Conservation (phyloP, 345 rosid species). For the Linum lewisii region DNA sequence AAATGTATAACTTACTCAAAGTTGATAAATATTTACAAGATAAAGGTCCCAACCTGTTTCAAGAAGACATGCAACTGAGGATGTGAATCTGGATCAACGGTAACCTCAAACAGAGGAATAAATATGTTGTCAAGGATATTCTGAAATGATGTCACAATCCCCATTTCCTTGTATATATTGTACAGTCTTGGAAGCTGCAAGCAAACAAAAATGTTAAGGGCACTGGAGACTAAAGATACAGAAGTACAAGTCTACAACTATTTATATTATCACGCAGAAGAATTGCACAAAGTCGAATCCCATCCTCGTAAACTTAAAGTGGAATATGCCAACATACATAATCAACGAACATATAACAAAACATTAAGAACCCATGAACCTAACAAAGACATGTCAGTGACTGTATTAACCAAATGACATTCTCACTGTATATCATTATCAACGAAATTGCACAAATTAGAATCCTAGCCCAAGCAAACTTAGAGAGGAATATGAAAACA, state of each 20-base stretch:
- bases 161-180: slow-evolving; percentile 43
- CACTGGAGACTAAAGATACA: neutral
- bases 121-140: slow-evolving; percentile 44
- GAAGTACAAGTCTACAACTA: neutral
- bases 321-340: no score
- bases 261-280: no score
- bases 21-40: no score
- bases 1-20: no score
- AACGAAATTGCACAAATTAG: no score
- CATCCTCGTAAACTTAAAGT: no score
- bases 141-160: slow-evolving; percentile 45
- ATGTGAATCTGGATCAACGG: slow-evolving; percentile 44
- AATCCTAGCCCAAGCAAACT: no score
- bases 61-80: slow-evolving; percentile 36
- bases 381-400: slow-evolving; percentile 5
- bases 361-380: no score
- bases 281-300: no score
- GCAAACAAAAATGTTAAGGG: neutral
- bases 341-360: no score
- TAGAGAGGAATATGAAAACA: no score
- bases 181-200: slow-evolving; percentile 44
- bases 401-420: slow-evolving; percentile 49
- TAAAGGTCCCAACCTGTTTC: slow-evolving; percentile 9
- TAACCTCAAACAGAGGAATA: slow-evolving; percentile 43
- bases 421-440: slow-evolving; percentile 42